Percentiles rank a stretch among this genome's conserved stretches.
These are phyloP conservation scores for Dryas alaskensis DNA, from an alignment of 306 rosid species.

Conservation along the genomic window DNA sequence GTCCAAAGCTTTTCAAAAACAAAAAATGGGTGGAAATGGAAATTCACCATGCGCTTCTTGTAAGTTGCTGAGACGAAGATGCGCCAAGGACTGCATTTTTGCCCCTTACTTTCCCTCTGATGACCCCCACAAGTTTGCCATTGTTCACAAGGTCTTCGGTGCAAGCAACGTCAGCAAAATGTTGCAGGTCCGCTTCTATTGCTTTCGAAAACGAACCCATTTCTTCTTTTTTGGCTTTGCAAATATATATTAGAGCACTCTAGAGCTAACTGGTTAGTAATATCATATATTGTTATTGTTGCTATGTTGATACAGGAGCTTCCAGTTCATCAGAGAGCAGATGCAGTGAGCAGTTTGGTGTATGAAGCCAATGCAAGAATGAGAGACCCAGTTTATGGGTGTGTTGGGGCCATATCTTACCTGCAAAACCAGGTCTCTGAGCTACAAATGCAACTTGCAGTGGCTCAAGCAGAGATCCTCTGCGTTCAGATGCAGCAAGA, in stretches of 20 bases:
- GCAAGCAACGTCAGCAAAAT: slow-evolving; percentile 97
- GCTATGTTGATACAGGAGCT: slow-evolving; percentile 53
- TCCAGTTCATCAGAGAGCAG: slow-evolving; percentile 70
- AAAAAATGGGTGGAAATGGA: slow-evolving; percentile 59
- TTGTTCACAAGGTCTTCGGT: slow-evolving; percentile 92
- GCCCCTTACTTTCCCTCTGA: slow-evolving; percentile 89
- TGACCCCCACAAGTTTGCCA: slow-evolving; percentile 84
- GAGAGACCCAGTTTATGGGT: slow-evolving; percentile 89
- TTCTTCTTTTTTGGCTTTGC: too few species aligned
- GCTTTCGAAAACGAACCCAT: too few species aligned
- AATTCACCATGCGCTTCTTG: slow-evolving; percentile 93
- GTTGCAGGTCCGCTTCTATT: slow-evolving; percentile 52
- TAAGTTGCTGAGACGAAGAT: slow-evolving; percentile 82
- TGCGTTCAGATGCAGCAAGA: slow-evolving; percentile 81
- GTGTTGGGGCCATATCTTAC: slow-evolving; percentile 80
- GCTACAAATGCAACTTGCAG: slow-evolving; percentile 90
- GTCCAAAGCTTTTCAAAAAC: slow-evolving; percentile 3
- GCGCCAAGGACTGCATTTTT: slow-evolving; percentile 76
- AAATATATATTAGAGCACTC: too few species aligned
- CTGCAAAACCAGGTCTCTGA: slow-evolving; percentile 83
- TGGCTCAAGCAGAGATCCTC: slow-evolving; percentile 88
- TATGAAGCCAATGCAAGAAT: slow-evolving; percentile 93
- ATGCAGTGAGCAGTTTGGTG: slow-evolving; percentile 91
- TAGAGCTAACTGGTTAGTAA: too few species aligned
- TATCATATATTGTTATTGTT: too few species aligned